Conservation (phyloP, 2,329 filamentous ascomycete genomes). For the Bisporella sp. region DNA sequence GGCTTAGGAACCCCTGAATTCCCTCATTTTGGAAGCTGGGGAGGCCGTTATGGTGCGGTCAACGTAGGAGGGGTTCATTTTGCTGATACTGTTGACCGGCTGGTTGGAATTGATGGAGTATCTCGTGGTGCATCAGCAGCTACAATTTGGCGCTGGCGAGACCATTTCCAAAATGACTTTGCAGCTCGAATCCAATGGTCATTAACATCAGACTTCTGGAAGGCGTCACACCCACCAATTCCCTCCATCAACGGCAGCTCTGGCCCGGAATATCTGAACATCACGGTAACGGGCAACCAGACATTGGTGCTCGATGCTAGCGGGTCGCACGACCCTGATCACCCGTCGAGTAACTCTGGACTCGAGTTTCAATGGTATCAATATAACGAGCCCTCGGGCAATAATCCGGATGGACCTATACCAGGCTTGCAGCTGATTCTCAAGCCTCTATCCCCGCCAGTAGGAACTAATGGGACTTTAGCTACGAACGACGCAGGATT, state of each 20-base stretch:
- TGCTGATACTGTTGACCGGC: background rate
- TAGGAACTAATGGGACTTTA: too few species aligned
- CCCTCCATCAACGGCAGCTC: background rate
- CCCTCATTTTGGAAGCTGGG: slow-evolving; percentile 29
- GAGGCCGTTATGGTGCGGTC: background rate
- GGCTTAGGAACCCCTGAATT: slow-evolving; percentile 39
- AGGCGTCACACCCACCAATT: background rate
- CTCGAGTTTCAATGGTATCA: background rate
- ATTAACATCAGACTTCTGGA: background rate
- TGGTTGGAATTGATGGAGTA: slow-evolving; percentile 14
- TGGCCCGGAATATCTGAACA: background rate
- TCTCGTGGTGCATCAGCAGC: slow-evolving; percentile 26
- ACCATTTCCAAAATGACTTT: slow-evolving; percentile 36
- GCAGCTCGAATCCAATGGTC: slow-evolving; percentile 36
- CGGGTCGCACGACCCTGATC: background rate
- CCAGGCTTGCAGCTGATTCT: too few species aligned
- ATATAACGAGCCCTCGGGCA: background rate
- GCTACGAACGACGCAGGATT: too few species aligned
- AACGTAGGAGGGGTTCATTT: background rate
- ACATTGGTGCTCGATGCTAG: background rate
- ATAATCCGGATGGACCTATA: too few species aligned
- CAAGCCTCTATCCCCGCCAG: too few species aligned
- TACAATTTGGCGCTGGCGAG: slow-evolving; percentile 36
- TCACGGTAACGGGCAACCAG: background rate
- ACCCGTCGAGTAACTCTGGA: background rate